Base-by-base conservation (phyloP, 768 basidiomycete genomes). In the Pleurotus tuoliensis region DNA sequence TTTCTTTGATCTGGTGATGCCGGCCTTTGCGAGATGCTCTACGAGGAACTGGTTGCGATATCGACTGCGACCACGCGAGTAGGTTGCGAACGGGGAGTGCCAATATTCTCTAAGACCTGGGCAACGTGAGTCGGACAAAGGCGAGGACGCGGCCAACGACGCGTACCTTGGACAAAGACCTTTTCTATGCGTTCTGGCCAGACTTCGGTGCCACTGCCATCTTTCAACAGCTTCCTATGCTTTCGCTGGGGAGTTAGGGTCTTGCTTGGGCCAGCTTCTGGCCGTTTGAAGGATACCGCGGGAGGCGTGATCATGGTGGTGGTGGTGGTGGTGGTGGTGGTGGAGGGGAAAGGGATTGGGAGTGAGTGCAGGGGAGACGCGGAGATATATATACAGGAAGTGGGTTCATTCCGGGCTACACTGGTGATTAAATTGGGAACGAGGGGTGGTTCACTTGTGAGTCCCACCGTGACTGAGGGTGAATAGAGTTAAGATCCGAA, bases 11-110 rank as follows among this genome's bases (percentile, higher is more conserved):
- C 90, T 84, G 24, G 78, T 78, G 66, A 92, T 81, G 55, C 86
- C 87, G 38, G 77, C 73, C 61, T 82, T 84, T 55, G 84, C 77
- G 58, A 92, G 82, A 64, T 88, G 87, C 61, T 91, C 88, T 66
- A 92, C 90, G 59, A 92, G 82, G 67, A 87, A 92, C 71, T 91
- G 89, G 72, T 92, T 92, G 51, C 90, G 82, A 87, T 87, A 89
- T 56, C 88, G 76, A 62, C 84, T 87, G 63, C 90, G 84, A 30
- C 90, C 89, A 18, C 87, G 84, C 20, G 79, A 77, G 67, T 87
- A 90, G 40, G 84, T 86, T 0, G 89, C 89, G 81, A 86, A 90
- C 0, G 88, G 89, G 0, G 88, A 89, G 24, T 84, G 81, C 87
- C 87, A 88, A 67, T 92, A 92, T 60, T 86, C 82, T 39, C 78